These are phyloP conservation scores for Phytophthora sp. DNA, from an alignment of 352 stramenopile genomes.

Conservation along the genomic window DNA sequence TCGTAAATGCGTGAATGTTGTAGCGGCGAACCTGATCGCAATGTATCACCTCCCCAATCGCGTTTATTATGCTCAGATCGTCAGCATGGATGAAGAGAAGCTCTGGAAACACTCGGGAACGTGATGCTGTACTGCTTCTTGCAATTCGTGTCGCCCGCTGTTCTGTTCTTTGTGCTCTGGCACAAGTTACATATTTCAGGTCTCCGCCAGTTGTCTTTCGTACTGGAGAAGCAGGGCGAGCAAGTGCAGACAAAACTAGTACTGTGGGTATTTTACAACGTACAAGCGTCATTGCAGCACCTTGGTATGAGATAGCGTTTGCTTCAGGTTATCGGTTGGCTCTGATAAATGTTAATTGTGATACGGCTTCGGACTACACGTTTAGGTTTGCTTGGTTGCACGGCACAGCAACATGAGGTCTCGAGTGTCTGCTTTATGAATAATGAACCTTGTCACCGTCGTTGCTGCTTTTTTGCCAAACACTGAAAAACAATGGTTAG, in stretches of 20 bases:
- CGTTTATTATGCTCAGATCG: slow-evolving; percentile 36
- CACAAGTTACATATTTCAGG: slow-evolving; percentile 30
- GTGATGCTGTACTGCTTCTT: slow-evolving; percentile 44
- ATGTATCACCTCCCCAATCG: slow-evolving; percentile 43
- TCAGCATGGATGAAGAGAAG: slow-evolving; percentile 12
- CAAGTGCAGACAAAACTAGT: slow-evolving; percentile 44
- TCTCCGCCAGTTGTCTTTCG: slow-evolving; percentile 40
- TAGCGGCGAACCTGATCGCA: slow-evolving; percentile 28
- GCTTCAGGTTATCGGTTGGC: background rate
- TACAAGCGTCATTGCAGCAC: slow-evolving; percentile 24
- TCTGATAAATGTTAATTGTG: background rate
- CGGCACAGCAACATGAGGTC: slow-evolving; percentile 6
- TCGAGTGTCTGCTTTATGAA: background rate
- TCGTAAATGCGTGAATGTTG: background rate
- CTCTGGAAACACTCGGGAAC: slow-evolving; percentile 25
- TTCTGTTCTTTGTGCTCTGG: slow-evolving; percentile 29
- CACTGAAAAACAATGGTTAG: too few relatives aligned
- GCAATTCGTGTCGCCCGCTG: slow-evolving; percentile 44
- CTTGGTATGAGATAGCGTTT: background rate
- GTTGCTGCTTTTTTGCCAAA: background rate
- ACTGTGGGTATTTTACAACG: slow-evolving; percentile 49
- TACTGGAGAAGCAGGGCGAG: slow-evolving; percentile 38
- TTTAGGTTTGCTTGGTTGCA: slow-evolving; percentile 43
- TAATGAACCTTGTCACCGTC: background rate
- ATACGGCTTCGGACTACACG: slow-evolving; percentile 31